Evolutionary conservation across 192 early-diverging fungal genomes (phyloP).

Genomic region (Umbelopsis isabellina): DNA sequence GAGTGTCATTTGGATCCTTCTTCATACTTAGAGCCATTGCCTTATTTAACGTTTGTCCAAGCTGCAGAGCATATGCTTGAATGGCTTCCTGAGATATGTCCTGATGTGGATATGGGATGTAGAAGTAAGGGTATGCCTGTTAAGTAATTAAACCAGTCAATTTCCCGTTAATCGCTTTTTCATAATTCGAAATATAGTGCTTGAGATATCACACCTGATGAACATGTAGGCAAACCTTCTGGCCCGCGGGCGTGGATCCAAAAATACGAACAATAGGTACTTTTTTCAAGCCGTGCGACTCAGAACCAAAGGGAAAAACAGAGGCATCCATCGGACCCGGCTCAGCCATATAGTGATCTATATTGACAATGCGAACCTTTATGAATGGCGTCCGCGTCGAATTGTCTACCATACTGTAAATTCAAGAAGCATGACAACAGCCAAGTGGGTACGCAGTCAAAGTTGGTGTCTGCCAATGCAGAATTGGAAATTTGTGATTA

Average conservation of each 20-base stretch:
- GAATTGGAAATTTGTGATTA: neutral
- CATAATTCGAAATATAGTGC: neutral
- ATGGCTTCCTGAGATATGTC: slow-evolving; percentile 37
- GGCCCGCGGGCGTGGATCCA: slow-evolving; percentile 68
- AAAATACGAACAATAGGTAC: slow-evolving; percentile 86
- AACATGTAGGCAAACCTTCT: slow-evolving; percentile 81
- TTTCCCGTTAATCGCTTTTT: neutral
- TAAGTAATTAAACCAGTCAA: slow-evolving; percentile 19
- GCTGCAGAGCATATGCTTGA: slow-evolving; percentile 51
- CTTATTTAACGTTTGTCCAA: slow-evolving; percentile 71
- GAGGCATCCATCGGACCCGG: slow-evolving; percentile 47
- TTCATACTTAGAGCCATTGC: slow-evolving; percentile 57
- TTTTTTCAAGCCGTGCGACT: slow-evolving; percentile 45
- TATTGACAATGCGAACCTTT: slow-evolving; percentile 58
- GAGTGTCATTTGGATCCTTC: slow-evolving; percentile 30
- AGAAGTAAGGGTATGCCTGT: slow-evolving; percentile 81
- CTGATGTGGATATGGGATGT: slow-evolving; percentile 65
- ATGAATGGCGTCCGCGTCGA: neutral
- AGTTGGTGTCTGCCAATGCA: neutral
- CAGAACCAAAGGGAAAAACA: slow-evolving; percentile 40
- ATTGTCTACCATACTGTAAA: neutral
- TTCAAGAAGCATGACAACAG: neutral
- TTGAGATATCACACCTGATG: slow-evolving; percentile 62
- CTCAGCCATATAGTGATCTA: slow-evolving; percentile 65
- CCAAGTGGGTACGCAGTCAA: neutral